A percentile compares a stretch with the other conserved stretches of the same genome.
These are phyloP conservation scores for Sphagnum magellanicum DNA, from an alignment of 228 moss, liverwort and hornwort species.

Conservation along the genomic window DNA sequence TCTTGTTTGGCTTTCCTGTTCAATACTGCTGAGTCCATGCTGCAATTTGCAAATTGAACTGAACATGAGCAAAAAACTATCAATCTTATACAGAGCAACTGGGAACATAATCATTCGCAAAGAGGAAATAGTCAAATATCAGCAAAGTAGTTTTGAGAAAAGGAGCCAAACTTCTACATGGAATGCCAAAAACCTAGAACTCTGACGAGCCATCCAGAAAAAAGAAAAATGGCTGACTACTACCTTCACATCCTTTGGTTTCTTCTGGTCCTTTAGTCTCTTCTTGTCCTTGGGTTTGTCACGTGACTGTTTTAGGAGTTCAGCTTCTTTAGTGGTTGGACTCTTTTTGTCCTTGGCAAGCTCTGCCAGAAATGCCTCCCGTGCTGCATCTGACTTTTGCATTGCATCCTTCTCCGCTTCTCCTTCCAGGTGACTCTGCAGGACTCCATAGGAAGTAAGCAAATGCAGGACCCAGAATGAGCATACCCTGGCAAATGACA, in stretches of 20 bases:
- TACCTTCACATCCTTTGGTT: slow-evolving; percentile 40
- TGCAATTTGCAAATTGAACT: slow-evolving; percentile 13
- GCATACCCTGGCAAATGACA: too few species aligned
- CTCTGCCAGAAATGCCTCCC: slow-evolving; percentile 42
- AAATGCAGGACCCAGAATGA: too few species aligned
- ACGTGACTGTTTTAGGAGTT: slow-evolving; percentile 25
- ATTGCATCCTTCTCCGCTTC: slow-evolving; percentile 39
- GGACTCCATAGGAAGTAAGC: not conserved
- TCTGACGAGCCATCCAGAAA: too few species aligned
- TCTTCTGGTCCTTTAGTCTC: slow-evolving; percentile 35
- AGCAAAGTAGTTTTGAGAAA: too few species aligned
- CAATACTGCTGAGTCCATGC: slow-evolving; percentile 19
- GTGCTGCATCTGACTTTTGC: slow-evolving; percentile 43
- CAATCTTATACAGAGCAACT: too few species aligned
- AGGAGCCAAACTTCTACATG: too few species aligned
- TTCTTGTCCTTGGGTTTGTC: slow-evolving; percentile 39
- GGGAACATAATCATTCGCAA: too few species aligned
- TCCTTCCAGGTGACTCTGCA: slow-evolving; percentile 36
- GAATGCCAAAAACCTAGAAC: too few species aligned
- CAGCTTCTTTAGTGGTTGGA: slow-evolving; percentile 22
- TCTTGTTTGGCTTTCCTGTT: slow-evolving; percentile 8
- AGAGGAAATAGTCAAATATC: too few species aligned
- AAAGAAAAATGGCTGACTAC: slow-evolving; percentile 1
- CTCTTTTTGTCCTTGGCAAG: slow-evolving; percentile 34
- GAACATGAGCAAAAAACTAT: too few species aligned